Evolutionary conservation across 2,329 filamentous ascomycete species (phyloP).

Genomic region (Clathrospora elynae): DNA sequence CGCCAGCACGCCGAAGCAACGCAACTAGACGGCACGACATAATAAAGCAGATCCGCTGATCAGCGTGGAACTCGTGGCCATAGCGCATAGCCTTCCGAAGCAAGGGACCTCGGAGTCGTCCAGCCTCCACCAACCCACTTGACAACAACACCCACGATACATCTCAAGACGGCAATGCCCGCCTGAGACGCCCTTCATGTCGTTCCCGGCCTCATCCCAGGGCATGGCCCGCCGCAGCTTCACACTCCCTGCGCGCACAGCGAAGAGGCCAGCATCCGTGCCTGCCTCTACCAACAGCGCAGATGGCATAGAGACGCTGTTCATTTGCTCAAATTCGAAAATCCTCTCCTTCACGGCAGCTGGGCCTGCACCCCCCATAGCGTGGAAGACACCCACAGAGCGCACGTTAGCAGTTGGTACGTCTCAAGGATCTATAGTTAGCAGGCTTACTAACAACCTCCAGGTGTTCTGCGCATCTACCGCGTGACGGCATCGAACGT

Average conservation of each 20-base stretch:
- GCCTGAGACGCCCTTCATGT: constrained; percentile 39
- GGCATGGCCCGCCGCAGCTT: constrained; percentile 52
- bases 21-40: too few species aligned
- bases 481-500: constrained; percentile 79
- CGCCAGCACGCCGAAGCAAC: too few species aligned
- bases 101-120: constrained; percentile 14
- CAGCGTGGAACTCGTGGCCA: constrained; percentile 16
- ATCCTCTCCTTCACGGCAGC: constrained; percentile 67
- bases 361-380: constrained; percentile 57
- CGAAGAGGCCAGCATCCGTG: constrained; percentile 35
- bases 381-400: constrained; percentile 77
- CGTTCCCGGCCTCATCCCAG: constrained; percentile 35
- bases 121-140: constrained; percentile 14
- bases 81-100: constrained; percentile 16
- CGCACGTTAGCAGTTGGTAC: constrained; percentile 78
- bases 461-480: constrained; percentile 80
- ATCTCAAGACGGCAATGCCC: constrained; percentile 27
- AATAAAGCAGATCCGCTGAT: constrained; percentile 11
- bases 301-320: constrained; percentile 69
- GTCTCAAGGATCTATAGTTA: not conserved
- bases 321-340: constrained; percentile 72
- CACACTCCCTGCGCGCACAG: constrained; percentile 53
- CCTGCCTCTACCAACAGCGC: constrained; percentile 49
- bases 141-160: constrained; percentile 5
- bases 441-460: constrained; percentile 10